Base-by-base conservation (phyloP, 139 green algal species). In the Tetraselmis chui region DNA sequence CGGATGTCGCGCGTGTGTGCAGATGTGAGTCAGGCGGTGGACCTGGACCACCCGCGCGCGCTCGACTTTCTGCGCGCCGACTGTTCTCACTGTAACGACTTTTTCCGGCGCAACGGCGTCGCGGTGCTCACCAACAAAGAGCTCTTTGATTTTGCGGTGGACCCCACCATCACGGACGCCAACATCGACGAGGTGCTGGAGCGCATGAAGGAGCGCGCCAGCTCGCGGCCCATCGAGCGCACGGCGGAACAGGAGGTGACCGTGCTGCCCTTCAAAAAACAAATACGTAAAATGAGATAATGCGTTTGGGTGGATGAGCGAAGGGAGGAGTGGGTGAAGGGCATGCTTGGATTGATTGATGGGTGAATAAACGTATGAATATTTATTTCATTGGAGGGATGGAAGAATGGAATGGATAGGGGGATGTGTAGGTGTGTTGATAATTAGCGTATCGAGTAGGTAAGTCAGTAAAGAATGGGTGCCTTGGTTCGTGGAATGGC, bases 31-130 rank as follows among this genome's bases (percentile, higher is more conserved):
- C 97, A 99, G 86, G 84, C 91, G 0, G 97, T 99, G 77, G 97
- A 99, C 84, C 90, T 99, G 76, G 97, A 99, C 87, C 97, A 99
- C 83, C 97, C 97, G 0, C 94, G 93, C 32, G 95, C 95, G 0
- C 91, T 99, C 28, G 96, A 99, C 86, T 99, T 99, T 83, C 87
- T 99, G 30, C 83, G 94, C 0, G 96, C 99, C 85, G 96, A 99
- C 87, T 95, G 90, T 82, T 76, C 88, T 75, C 97, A 99, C 85
- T 80, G 98, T 32, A 97, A 97, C 85, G 91, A 95, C 83, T 99
- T 95, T 87, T 99, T 99, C 87, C 83, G 86, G 28, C 86, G 91
- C 24, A 87, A 87, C 1, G 92, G 91, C 77, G 89, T 99, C 31
- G 90, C 90, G 45, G 93, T 91, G 27, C 87, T 99, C 79, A 93